phyloP scores from a whole-genome alignment of 345 rosid species.

The Populus simonii region DNA sequence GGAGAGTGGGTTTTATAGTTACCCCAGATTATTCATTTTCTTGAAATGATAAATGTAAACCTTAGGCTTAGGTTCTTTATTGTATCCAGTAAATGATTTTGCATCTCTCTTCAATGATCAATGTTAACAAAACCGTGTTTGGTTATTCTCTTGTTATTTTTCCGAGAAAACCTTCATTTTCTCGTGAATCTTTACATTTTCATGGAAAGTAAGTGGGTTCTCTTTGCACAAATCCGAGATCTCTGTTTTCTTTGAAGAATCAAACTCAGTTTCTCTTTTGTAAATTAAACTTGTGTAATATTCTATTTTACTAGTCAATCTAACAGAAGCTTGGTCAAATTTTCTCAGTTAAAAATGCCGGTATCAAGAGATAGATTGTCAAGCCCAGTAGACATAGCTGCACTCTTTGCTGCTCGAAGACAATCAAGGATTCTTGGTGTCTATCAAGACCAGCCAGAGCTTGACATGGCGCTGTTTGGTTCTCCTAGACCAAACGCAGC shows the following conservation, averaged over 20 bases:
- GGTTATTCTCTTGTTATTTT: neutral
- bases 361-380: slow-evolving; percentile 68
- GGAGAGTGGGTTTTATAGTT: no score
- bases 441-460: slow-evolving; percentile 32
- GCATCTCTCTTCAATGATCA: neutral
- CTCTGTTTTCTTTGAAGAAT: no score
- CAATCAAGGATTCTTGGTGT: slow-evolving; percentile 33
- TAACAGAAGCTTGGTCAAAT: neutral
- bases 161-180: neutral
- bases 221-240: neutral
- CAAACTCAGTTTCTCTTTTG: neutral
- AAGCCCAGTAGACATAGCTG: slow-evolving; percentile 51
- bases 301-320: neutral
- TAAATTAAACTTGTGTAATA: neutral
- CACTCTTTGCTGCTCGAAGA: slow-evolving; percentile 36
- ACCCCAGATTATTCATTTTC: neutral
- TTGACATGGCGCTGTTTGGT: slow-evolving; percentile 12
- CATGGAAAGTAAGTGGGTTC: neutral
- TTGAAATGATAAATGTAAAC: no score
- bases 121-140: neutral
- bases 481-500: slow-evolving; percentile 22
- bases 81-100: no score
- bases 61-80: no score
- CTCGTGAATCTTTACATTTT: neutral
- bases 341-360: slow-evolving; percentile 38